Conservation (phyloP, 1,284 basidiomycete genomes). For the Phlebopus sp. region DNA sequence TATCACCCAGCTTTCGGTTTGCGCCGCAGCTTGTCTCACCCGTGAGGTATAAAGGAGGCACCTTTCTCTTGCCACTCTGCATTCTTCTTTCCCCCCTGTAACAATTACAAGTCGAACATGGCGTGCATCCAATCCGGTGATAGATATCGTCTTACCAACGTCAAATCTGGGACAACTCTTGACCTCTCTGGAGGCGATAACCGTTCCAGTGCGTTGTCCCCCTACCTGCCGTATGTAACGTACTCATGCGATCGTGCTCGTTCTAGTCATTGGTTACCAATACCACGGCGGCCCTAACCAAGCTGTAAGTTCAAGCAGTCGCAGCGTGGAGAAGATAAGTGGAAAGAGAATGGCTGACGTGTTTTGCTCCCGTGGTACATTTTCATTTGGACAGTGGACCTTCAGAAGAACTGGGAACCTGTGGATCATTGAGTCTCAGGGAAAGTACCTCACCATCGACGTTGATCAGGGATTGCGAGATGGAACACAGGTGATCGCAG, state of each 20-base stretch:
- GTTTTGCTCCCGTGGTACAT: not conserved
- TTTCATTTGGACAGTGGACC: conserved; percentile 41
- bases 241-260: not conserved
- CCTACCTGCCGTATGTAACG: not conserved
- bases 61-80: not conserved
- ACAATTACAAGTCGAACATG: conserved; percentile 12
- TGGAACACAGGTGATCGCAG: conserved; percentile 31
- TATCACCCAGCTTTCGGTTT: no score
- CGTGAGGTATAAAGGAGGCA: conserved; percentile 1
- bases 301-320: conserved; percentile 32
- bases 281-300: conserved; percentile 47
- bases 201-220: conserved; percentile 35
- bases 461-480: conserved; percentile 16
- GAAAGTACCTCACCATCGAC: conserved; percentile 41
- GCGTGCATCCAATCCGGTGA: conserved; percentile 15
- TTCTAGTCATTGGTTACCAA: conserved; percentile 50
- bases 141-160: conserved; percentile 49
- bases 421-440: conserved; percentile 44
- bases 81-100: not conserved
- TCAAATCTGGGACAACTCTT: conserved; percentile 45
- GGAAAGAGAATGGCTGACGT: not conserved
- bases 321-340: not conserved
- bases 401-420: conserved; percentile 35
- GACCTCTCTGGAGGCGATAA: conserved; percentile 56
- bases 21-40: no score